phyloP scores from a whole-genome alignment of 78 protist species.

The Protostelium mycophagum region DNA sequence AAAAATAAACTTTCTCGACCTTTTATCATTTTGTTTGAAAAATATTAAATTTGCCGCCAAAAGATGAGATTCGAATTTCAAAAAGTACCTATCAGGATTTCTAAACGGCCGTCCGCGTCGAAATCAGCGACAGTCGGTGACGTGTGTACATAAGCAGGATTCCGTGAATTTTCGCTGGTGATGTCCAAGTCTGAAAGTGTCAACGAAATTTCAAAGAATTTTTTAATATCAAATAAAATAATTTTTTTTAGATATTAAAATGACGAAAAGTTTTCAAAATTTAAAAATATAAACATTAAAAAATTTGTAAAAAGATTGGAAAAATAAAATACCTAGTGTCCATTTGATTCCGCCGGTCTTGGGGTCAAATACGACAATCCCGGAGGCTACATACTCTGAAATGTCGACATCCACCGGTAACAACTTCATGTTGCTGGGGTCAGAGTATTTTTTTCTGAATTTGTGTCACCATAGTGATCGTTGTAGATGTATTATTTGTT shows the following conservation, averaged over 20 bases:
- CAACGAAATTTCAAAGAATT: not conserved
- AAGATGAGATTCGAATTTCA: too few relatives aligned
- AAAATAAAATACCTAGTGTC: not conserved
- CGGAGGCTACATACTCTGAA: slow-evolving; percentile 81
- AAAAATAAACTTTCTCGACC: too few relatives aligned
- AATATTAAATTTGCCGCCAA: too few relatives aligned
- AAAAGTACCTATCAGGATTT: slow-evolving; percentile 61
- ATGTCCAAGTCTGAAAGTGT: slow-evolving; percentile 41
- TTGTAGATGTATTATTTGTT: too few relatives aligned
- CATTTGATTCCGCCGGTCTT: slow-evolving; percentile 12
- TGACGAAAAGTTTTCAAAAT: too few relatives aligned
- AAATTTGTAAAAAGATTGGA: not conserved
- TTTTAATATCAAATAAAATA: too few relatives aligned
- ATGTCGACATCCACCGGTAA: slow-evolving; percentile 6
- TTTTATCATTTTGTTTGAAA: too few relatives aligned
- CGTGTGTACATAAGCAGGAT: slow-evolving; percentile 57
- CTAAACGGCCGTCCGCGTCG: slow-evolving; percentile 68
- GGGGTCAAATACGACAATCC: slow-evolving; percentile 58
- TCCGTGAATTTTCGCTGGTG: slow-evolving; percentile 24
- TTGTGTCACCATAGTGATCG: too few relatives aligned
- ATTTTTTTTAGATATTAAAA: too few relatives aligned
- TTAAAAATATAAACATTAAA: too few relatives aligned
- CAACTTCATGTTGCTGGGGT: not conserved
- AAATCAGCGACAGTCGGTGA: slow-evolving; percentile 84
- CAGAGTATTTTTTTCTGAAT: slow-evolving; percentile 14